Evolutionary conservation across 2,329 filamentous ascomycete genomes (phyloP).

Genomic region (Fusarium verticillioides): DNA sequence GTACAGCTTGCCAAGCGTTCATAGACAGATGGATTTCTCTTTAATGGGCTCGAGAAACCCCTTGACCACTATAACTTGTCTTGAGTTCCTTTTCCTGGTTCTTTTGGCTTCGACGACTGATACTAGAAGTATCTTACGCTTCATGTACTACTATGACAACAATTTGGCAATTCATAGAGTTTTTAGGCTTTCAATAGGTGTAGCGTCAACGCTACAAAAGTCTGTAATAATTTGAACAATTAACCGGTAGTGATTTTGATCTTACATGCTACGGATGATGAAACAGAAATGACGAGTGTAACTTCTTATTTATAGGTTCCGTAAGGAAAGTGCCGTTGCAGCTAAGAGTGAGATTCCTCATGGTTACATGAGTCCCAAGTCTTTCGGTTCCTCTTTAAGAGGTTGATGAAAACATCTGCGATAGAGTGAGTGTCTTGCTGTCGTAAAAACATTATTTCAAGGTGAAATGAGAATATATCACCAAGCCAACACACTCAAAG

Average conservation of each 20-base stretch:
- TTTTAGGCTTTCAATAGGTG: neutral
- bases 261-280: too few species aligned
- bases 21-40: neutral
- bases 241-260: neutral
- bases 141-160: neutral
- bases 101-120: neutral
- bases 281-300: neutral
- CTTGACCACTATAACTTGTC: neutral
- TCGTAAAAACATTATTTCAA: neutral
- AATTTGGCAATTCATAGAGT: neutral
- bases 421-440: neutral
- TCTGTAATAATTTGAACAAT: neutral
- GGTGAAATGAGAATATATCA: neutral
- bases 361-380: too few species aligned
- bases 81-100: neutral
- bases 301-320: too few species aligned
- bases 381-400: neutral
- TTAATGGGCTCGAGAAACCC: neutral
- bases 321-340: neutral
- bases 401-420: neutral
- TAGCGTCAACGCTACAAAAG: neutral
- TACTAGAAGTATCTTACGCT: neutral
- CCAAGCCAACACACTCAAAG: too few species aligned
- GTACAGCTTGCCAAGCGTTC: constrained; percentile 16
- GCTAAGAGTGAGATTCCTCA: neutral